Evolutionary conservation across 345 rosid genomes (phyloP), one percentile per base, ranked within the genome.

Genomic region (Murraya koenigii): DNA sequence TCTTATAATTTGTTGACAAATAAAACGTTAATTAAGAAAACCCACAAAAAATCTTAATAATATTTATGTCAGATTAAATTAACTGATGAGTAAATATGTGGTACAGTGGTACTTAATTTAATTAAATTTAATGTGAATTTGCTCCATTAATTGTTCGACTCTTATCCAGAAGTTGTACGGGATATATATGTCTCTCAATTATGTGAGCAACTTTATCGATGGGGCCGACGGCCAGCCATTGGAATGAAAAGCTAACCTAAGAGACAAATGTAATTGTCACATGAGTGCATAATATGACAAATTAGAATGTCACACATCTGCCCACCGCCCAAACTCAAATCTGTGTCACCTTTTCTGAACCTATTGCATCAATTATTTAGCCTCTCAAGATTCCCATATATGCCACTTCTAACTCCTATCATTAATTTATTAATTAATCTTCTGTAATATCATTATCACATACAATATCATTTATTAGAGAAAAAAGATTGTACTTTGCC

Each of bases 321-420:
- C 77, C 85, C 87, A 80, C 85, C 85, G 81, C 85, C 85, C 87
- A 72, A 78, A 60, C 70, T 81, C 78, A 61, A 62, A 52, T 47
- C 28, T 25, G 44, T 63, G 66, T 58, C 75, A 32, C 69, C 82
- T 44, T 63, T 61, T 77, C 61, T 75, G 30, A 66, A 52, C 17
- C 20, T 49, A 58, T 19, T 63, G 0, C 73, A 62, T 80, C 85
- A 75, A 67, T 80, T 54, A 72, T 65, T 52, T 62, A 8, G 6
- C 61, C 36, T 52, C 35, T 26, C 58, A 26, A 15, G 44, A 67
- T 75, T 56, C 71, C 66, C 56, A 52, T 52, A 4, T 52, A 58
- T 58, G 36, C 3, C 32, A 28, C 28, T 49, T 4, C 3, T 49
- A 10, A 15, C 20, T 41, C 35, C 22, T 52, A 52, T n/a, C 41